These are phyloP conservation scores for Botrytis tulipae DNA, from an alignment of 2,329 filamentous ascomycete genomes.

Conservation along the genomic window DNA sequence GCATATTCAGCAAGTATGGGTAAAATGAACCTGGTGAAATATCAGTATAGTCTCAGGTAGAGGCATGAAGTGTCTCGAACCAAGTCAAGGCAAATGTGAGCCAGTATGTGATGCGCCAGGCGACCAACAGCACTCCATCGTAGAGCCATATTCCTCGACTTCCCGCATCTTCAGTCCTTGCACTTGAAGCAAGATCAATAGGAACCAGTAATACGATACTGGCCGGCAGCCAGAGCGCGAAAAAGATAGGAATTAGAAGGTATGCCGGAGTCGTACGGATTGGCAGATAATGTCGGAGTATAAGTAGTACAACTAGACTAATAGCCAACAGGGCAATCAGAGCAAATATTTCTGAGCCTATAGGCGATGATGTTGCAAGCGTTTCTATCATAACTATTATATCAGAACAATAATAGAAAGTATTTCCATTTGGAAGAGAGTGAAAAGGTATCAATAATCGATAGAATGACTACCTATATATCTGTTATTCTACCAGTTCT, in stretches of 20 bases:
- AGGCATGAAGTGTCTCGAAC: constrained; percentile 47
- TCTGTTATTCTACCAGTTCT: background rate
- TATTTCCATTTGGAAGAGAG: constrained; percentile 9
- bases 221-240: constrained; percentile 89
- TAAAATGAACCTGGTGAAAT: constrained; percentile 70
- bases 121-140: constrained; percentile 72
- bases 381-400: constrained; percentile 32
- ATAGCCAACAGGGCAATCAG: constrained; percentile 69
- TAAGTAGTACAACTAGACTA: constrained; percentile 73
- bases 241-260: constrained; percentile 87
- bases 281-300: constrained; percentile 86
- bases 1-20: constrained; percentile 92
- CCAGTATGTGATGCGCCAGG: constrained; percentile 97
- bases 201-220: constrained; percentile 90
- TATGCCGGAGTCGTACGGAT: constrained; percentile 88
- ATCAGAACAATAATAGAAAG: background rate
- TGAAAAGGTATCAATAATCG: background rate
- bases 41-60: constrained; percentile 4
- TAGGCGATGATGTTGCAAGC: constrained; percentile 56
- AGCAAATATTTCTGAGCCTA: constrained; percentile 79
- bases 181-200: constrained; percentile 89
- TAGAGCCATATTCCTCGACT: constrained; percentile 85
- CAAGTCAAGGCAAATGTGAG: constrained; percentile 93
- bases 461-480: background rate
- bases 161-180: constrained; percentile 67